Evolutionary conservation across 495 filamentous ascomycete species (phyloP).

Genomic region (Collariella sp.): DNA sequence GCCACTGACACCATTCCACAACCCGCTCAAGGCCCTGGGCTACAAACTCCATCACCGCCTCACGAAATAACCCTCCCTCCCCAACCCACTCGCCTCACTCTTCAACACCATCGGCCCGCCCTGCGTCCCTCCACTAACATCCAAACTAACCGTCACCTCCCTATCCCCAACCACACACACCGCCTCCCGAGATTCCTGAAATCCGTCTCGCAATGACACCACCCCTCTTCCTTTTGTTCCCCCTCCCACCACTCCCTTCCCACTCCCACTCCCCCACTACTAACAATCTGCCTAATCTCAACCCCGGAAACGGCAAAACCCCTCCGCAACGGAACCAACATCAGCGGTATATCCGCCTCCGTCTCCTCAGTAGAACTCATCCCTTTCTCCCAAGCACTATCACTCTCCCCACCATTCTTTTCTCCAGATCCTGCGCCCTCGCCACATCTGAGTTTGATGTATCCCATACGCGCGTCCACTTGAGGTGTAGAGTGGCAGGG

Average conservation of each 20-base stretch:
- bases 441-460: conserved; percentile 23
- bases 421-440: conserved; percentile 47
- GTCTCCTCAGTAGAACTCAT: conserved; percentile 30
- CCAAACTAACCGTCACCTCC: conserved; percentile 67
- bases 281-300: conserved; percentile 57
- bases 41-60: neutral
- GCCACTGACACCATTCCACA: no score
- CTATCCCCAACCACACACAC: conserved; percentile 69
- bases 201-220: conserved; percentile 63
- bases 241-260: conserved; percentile 1
- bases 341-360: conserved; percentile 48
- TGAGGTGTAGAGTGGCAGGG: conserved; percentile 59
- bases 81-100: conserved; percentile 34
- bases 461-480: conserved; percentile 75
- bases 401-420: conserved; percentile 7
- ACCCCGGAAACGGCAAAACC: conserved; percentile 64
- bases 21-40: no score
- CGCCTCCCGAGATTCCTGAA: conserved; percentile 65
- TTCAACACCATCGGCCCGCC: conserved; percentile 59
- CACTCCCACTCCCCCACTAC: conserved; percentile 1
- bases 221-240: no score
- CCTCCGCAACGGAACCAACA: conserved; percentile 74
- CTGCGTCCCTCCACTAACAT: conserved; percentile 48
- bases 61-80: conserved; percentile 27
- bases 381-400: conserved; percentile 36